Evolutionary conservation across 352 stramenopile species (phyloP).

Genomic region (Sclerospora graminicola): DNA sequence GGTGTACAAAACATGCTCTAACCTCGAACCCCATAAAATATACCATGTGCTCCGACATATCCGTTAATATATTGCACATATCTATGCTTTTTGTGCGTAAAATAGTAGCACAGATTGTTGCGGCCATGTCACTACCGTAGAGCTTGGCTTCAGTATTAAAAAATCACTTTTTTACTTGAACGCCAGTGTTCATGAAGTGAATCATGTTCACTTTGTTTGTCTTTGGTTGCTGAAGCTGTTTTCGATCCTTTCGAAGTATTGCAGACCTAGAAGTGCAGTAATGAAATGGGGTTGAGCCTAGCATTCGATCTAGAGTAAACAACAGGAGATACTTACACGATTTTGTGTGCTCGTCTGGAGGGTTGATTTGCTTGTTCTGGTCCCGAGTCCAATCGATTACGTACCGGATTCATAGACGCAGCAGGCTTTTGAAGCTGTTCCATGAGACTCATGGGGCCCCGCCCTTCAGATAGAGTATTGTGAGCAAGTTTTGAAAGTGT

Average conservation of each 20-base stretch:
- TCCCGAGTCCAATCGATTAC: neutral
- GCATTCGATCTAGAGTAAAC: conserved; percentile 1
- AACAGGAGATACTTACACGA: conserved; percentile 29
- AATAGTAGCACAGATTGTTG: too few relatives aligned
- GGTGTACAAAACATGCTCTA: too few relatives aligned
- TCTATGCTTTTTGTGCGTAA: too few relatives aligned
- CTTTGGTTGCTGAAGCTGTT: conserved; percentile 21
- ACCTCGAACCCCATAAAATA: too few relatives aligned
- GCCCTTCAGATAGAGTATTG: conserved; percentile 3
- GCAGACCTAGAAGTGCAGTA: conserved; percentile 19
- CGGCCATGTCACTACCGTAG: too few relatives aligned
- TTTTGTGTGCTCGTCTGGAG: conserved; percentile 36
- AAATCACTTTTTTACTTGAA: conserved; percentile 20
- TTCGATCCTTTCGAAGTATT: conserved; percentile 16
- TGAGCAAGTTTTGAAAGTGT: neutral
- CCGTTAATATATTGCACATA: too few relatives aligned
- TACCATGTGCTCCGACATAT: too few relatives aligned
- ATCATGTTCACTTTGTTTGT: conserved; percentile 75
- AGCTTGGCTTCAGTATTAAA: too few relatives aligned
- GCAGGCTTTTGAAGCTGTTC: conserved; percentile 22
- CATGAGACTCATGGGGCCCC: conserved; percentile 20
- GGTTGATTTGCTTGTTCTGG: conserved; percentile 6
- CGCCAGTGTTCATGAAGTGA: conserved; percentile 57
- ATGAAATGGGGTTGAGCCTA: neutral
- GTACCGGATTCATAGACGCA: conserved; percentile 6